Percentiles rank a stretch among this genome's conserved stretches.
Evolutionary conservation across 371 early-diverging fungal species (phyloP).

Genomic region (Syncephalastrum contaminatum): DNA sequence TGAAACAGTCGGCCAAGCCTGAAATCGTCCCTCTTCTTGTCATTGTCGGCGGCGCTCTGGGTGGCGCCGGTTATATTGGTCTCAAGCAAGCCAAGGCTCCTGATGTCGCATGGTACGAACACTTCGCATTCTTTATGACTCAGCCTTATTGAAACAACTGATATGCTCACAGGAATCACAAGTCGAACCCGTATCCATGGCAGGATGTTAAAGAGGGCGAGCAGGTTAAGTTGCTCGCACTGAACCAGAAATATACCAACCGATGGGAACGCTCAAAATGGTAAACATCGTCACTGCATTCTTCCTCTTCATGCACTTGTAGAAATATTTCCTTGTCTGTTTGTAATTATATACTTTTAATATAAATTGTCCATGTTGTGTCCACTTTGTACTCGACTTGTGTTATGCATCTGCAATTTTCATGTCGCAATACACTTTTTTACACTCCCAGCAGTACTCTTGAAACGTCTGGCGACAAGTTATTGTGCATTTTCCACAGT

Average conservation of each 20-base stretch:
- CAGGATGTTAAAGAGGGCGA: constrained; percentile 43
- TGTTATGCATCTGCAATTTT: too few relatives aligned
- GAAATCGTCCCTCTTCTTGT: constrained; percentile 35
- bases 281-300: constrained; percentile 9
- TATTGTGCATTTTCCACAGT: too few relatives aligned
- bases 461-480: too few relatives aligned
- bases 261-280: constrained; percentile 39
- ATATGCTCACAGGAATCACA: constrained; percentile 21
- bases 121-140: not conserved
- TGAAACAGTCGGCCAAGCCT: constrained; percentile 28
- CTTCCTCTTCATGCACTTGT: too few relatives aligned
- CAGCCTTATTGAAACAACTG: not conserved
- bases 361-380: too few relatives aligned
- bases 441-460: too few relatives aligned
- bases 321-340: too few relatives aligned
- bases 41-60: constrained; percentile 28
- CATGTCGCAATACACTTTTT: too few relatives aligned
- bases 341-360: too few relatives aligned
- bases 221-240: constrained; percentile 37
- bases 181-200: constrained; percentile 33
- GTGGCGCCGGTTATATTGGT: constrained; percentile 28
- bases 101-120: constrained; percentile 37
- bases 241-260: constrained; percentile 34
- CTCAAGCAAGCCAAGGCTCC: constrained; percentile 29
- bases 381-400: too few relatives aligned